phyloP scores from a whole-genome alignment of 495 filamentous ascomycete genomes.

The Aspergillus egyptiacus region DNA sequence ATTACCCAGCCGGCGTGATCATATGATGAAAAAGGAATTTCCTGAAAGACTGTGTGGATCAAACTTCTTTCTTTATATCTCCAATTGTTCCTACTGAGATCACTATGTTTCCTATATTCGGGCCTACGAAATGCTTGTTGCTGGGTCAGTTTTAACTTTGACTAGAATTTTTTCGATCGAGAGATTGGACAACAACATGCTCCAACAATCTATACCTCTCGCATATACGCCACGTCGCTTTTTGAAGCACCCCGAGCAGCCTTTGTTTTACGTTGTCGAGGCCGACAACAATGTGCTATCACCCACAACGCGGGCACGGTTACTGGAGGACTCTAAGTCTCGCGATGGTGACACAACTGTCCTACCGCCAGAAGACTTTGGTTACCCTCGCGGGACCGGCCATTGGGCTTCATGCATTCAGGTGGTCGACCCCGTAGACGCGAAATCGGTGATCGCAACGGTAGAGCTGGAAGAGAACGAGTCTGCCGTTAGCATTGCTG shows the following conservation, averaged over 20 bases:
- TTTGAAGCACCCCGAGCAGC: conserved; percentile 78
- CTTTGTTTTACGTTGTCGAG: conserved; percentile 89
- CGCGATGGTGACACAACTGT: conserved; percentile 64
- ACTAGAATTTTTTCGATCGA: conserved; percentile 84
- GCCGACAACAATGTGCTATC: conserved; percentile 85
- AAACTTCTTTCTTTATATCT: conserved; percentile 42
- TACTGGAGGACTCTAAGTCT: conserved; percentile 59
- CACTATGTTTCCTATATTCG: conserved; percentile 6
- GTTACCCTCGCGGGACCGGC: conserved; percentile 72
- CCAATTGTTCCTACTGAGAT: conserved; percentile 77
- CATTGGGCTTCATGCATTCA: conserved; percentile 96
- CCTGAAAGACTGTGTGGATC: conserved; percentile 49
- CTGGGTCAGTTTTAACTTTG: conserved; percentile 21
- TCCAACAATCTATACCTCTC: conserved; percentile 83
- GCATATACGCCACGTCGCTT: conserved; percentile 85
- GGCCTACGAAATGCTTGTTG: background rate
- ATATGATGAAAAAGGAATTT: conserved; percentile 62
- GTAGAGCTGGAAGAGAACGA: conserved; percentile 87
- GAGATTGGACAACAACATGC: conserved; percentile 75
- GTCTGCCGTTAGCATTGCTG: conserved; percentile 78
- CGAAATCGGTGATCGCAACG: conserved; percentile 64
- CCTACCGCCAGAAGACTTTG: conserved; percentile 79
- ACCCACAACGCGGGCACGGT: conserved; percentile 58
- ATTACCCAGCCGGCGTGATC: conserved; percentile 21
- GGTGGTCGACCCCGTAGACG: conserved; percentile 73